Base-by-base conservation (phyloP, 106 monocot genomes). In the Vanilla planifolia region DNA sequence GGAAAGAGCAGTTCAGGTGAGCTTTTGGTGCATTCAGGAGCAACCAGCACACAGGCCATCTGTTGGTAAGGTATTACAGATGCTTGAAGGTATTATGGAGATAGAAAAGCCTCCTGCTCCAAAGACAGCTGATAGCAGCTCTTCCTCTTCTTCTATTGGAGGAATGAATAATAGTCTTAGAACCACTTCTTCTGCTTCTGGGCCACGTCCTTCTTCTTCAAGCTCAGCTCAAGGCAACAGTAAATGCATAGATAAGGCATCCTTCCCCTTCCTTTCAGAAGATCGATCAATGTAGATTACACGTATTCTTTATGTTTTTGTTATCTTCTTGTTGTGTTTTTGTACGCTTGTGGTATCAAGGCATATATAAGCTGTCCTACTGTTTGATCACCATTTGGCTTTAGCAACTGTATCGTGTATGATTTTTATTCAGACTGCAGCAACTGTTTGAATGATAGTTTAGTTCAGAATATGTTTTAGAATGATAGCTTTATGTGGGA, bases 11-110 rank as follows among this genome's bases (percentile, higher is more conserved):
- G 26, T 83, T 26, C 73, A 73, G 42, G 80, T 80, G 57, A 71
- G 83, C 68, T 95, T 95, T 53, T 89, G 94, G 89, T 95, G 94
- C 78, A 80, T 86, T 33, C 94, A 89, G 29, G 94, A 95, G 73
- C 94, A 95, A 66, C 89, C 94, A 0, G 73, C 83, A 3, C 77
- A 71, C 67, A 72, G 94, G 73, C 94, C 94, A 3, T 74, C 78
- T 5, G 89, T 89, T 77, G 86, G 94, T 56, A 89, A 78, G 58
- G 94, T 89, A 15, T 78, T 89, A 32, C 89, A 95, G 59, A 95
- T 86, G 86, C 55, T 95, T 43, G 94, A 95, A 65, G 94, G 94
- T 43, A 71, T 89, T n/a, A 68, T 83, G 75, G 86, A 89, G 32
- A 76, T 89, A 8, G 85, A 80, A 55, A 71, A 55, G 59, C 82